Evolutionary conservation across 305 asterid genomes (phyloP), one percentile per base, ranked within the genome.

Genomic region (Euphrasia arctica): DNA sequence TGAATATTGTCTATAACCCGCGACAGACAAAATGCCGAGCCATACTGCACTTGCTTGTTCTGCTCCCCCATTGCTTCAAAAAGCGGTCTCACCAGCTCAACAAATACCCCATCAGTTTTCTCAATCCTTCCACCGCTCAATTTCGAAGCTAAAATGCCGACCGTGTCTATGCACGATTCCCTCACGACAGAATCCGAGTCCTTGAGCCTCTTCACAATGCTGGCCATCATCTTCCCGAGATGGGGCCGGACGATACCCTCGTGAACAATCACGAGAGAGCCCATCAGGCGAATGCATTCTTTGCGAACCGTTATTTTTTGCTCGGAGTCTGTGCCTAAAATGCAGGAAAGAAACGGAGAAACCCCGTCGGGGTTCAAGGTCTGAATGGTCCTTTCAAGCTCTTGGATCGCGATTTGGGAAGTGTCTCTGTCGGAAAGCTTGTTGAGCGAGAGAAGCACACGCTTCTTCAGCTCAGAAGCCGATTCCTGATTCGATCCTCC

Each of bases 361-460:
- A 93, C 66, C 67, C 88, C 91, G 67, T 93, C 95, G 2, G 88
- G 82, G 9, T 88, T 78, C 78, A 90, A 73, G 74, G 85, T 69
- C 70, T 88, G 92, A 34, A 88, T 78, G 41, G 69, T 78, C 74
- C 78, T 90, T 75, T 84, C 95, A 12, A 93, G 93, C 72, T 90
- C 98, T 73, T 90, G 94, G 25, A 83, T 88, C 12, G 92, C 98
- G 64, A 93, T 79, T 58, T 80, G 95, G 73, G 80, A 78, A 63
- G 98, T 93, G 68, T 93, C 98, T 74, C 97, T 77, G 72, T 93
- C 98, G 11, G 94, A 91, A 62, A 93, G 85, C 86, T 93, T 93
- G 83, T 75, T 84, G 62, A 90, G 85, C 31, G 98, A 84, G 72
- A 80, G 74, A 77, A 76, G 82, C 59, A 88, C 91, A 0, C 89